A percentile compares a stretch with the other conserved stretches of the same genome.
phyloP scores from a whole-genome alignment of 2,329 filamentous ascomycete genomes.

The Aspergillus transmontanensis region DNA sequence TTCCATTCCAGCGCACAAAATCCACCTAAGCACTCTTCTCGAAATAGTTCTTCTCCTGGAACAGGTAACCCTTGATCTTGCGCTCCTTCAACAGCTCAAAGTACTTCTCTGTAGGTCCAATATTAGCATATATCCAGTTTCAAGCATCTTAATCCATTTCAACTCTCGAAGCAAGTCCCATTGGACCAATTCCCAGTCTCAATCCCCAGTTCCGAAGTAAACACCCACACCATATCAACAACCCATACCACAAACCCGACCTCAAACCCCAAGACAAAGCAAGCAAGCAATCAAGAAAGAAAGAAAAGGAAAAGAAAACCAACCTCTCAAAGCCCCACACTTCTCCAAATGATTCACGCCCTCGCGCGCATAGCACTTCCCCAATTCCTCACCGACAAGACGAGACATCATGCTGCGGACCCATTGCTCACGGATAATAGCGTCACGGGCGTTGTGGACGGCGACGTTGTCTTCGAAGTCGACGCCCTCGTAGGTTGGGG shows the following conservation, averaged over 20 bases:
- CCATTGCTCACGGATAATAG: conserved; percentile 69
- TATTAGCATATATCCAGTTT: background rate
- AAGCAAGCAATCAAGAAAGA: conserved; percentile 1
- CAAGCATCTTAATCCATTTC: too few species aligned
- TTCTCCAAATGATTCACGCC: conserved; percentile 70
- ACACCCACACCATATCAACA: background rate
- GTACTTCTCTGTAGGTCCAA: conserved; percentile 58
- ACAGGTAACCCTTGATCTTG: conserved; percentile 66
- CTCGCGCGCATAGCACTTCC: conserved; percentile 67
- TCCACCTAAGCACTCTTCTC: conserved; percentile 32
- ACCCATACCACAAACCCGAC: too few species aligned
- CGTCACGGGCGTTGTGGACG: conserved; percentile 65
- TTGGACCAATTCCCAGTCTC: too few species aligned
- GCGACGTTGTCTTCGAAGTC: conserved; percentile 67
- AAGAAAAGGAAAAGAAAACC: conserved; percentile 31
- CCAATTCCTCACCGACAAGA: conserved; percentile 66
- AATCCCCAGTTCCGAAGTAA: too few species aligned
- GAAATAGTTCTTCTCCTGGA: conserved; percentile 65
- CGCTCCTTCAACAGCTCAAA: conserved; percentile 64
- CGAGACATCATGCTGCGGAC: conserved; percentile 70
- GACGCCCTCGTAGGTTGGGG: conserved; percentile 67
- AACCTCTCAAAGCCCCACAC: conserved; percentile 67
- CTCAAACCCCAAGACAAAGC: background rate
- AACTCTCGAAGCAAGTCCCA: too few species aligned
- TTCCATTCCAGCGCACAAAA: conserved; percentile 1